Evolutionary conservation across 306 rosid species (phyloP).

Genomic region (Castanospermum australe): DNA sequence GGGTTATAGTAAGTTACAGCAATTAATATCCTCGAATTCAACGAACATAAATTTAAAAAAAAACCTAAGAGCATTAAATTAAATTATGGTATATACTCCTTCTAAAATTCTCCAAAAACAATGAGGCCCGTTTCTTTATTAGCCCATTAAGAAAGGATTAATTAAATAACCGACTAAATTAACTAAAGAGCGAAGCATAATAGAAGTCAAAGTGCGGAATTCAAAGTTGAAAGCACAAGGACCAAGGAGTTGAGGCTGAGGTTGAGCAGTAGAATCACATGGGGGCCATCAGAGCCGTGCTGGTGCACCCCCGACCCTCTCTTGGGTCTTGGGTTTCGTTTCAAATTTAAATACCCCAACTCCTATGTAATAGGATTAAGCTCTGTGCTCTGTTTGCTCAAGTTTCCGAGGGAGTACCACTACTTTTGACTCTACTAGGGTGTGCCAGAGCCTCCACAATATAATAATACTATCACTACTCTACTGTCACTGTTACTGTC

Average conservation of each 20-base stretch:
- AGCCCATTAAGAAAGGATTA: too few relatives aligned
- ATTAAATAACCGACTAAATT: too few relatives aligned
- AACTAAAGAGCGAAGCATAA: background rate
- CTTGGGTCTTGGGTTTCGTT: background rate
- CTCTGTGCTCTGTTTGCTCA: background rate
- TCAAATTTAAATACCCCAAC: background rate
- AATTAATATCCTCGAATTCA: too few relatives aligned
- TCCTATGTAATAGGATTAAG: background rate
- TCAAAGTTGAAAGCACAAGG: conserved; percentile 11
- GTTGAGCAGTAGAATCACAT: conserved; percentile 27
- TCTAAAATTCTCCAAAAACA: too few relatives aligned
- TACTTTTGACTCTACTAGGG: too few relatives aligned
- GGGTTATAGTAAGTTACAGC: too few relatives aligned
- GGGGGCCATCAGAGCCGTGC: background rate
- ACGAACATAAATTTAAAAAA: too few relatives aligned
- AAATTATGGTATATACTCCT: too few relatives aligned
- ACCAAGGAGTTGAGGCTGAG: background rate
- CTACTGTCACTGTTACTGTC: background rate
- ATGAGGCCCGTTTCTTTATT: too few relatives aligned
- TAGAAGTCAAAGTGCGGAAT: conserved; percentile 21
- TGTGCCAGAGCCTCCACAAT: too few relatives aligned
- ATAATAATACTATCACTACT: background rate
- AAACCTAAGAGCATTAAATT: too few relatives aligned
- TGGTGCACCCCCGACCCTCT: background rate
- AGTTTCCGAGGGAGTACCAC: too few relatives aligned